Evolutionary conservation across 2,329 filamentous ascomycete species (phyloP).

Genomic region (Sclerotinia subarctica): DNA sequence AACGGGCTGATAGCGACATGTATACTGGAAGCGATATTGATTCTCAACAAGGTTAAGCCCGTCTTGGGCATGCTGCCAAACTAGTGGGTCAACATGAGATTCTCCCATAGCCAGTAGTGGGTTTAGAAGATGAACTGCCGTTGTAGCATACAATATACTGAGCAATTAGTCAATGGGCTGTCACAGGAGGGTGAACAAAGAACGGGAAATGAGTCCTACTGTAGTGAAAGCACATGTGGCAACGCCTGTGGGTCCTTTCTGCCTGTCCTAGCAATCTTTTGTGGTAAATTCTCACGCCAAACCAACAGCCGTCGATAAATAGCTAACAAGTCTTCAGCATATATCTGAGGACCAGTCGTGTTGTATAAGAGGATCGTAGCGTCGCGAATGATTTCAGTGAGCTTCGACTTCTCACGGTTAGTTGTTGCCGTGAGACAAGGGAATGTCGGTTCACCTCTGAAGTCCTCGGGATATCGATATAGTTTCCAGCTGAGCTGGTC

Average conservation of each 20-base stretch:
- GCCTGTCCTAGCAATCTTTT: conserved; percentile 29
- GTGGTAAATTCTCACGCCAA: conserved; percentile 36
- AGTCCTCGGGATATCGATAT: conserved; percentile 30
- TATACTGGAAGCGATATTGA: conserved; percentile 35
- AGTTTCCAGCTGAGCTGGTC: conserved; percentile 33
- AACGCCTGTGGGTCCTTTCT: conserved; percentile 28
- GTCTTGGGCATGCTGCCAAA: conserved; percentile 37
- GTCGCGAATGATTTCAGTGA: conserved; percentile 35
- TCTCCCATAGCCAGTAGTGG: conserved; percentile 35
- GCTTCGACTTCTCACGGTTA: conserved; percentile 36
- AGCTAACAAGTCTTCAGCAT: conserved; percentile 30
- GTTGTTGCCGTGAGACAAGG: conserved; percentile 34
- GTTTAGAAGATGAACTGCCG: conserved; percentile 37
- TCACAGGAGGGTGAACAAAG: not conserved
- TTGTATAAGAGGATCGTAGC: conserved; percentile 33
- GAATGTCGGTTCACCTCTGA: conserved; percentile 25
- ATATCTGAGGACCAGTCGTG: conserved; percentile 23
- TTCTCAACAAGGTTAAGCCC: conserved; percentile 37
- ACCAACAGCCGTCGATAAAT: conserved; percentile 34
- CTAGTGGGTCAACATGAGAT: conserved; percentile 29
- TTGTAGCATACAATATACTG: conserved; percentile 37
- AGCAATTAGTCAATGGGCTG: conserved; percentile 22
- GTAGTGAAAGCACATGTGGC: conserved; percentile 38
- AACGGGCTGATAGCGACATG: conserved; percentile 37
- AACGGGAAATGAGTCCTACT: conserved; percentile 33